Evolutionary conservation across 1,284 basidiomycete genomes (phyloP), one percentile per base, ranked within the genome.

Genomic region (Mycosarcoma mackinlayi): DNA sequence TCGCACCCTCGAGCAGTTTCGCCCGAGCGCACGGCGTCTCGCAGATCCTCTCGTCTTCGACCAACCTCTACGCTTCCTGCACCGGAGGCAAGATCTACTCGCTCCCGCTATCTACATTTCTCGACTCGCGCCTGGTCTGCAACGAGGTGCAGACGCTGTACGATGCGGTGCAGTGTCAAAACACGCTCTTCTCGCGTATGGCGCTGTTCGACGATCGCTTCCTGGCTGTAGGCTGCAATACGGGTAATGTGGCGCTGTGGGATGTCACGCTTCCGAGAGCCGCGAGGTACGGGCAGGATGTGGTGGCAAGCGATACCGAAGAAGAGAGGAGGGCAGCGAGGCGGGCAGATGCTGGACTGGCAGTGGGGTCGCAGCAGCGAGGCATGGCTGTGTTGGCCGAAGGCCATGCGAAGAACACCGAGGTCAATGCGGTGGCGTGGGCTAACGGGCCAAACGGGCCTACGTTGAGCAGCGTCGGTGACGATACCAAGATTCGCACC

Each of bases 111-210:
- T 62, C 65, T 1, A 38, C 59, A 3, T 70, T 62, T 14, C 53
- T 63, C 25, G 66, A 55, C 38, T 58, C 42, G 18, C 39, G 47
- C 6, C 40, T 62, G 3, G 24, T 19, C 3, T 23, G 39, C 1
- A 49, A 27, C 19, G 50, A 41, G 34, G 58, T 69, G 25, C 47
- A 59, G 10, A 65, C 61, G 39, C 55, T 78, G 31, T 75, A 75
- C 50, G 53, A 76, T 19, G 60, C 62, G 16, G 59, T 65, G n/a
- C 79, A 81, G 55, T 61, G 69, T 28, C 68, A 66, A 8, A 82
- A 82, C 42, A 75, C 78, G 38, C 69, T 82, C 24, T 82, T 78
- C 53, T 77, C 79, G 18, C 68, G 76, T 1, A 60, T 79, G 66
- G 68, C 78, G 18, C 64, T 82, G 31, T 62, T 73, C 52, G 63